Conservation (phyloP, 1,284 basidiomycete genomes). For the Golubevia sp. region DNA sequence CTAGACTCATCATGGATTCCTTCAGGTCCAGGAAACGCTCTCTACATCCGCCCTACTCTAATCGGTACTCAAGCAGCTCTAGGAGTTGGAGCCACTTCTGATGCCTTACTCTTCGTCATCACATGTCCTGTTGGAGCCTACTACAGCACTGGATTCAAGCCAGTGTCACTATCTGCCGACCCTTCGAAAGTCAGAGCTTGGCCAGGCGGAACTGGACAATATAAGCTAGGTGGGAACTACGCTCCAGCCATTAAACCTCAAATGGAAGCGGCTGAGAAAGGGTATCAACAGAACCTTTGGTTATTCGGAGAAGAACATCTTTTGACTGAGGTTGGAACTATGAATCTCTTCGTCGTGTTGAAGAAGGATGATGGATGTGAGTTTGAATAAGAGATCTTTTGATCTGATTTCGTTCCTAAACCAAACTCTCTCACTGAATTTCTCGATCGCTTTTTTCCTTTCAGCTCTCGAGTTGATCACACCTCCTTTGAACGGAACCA, state of each 20-base stretch:
- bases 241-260: slow-evolving; percentile 68
- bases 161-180: slow-evolving; percentile 87
- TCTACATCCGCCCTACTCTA: slow-evolving; percentile 82
- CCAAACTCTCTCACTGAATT: background rate
- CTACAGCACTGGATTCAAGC: slow-evolving; percentile 93
- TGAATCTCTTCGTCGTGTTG: slow-evolving; percentile 93
- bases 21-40: slow-evolving; percentile 80
- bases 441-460: background rate
- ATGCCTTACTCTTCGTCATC: slow-evolving; percentile 93
- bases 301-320: slow-evolving; percentile 83
- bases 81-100: slow-evolving; percentile 82
- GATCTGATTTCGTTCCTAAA: background rate
- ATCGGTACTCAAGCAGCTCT: slow-evolving; percentile 90
- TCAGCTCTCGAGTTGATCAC: slow-evolving; percentile 79
- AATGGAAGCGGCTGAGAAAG: slow-evolving; percentile 77
- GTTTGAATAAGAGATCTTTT: slow-evolving; percentile 31
- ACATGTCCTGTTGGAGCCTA: slow-evolving; percentile 90
- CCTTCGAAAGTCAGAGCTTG: slow-evolving; percentile 74
- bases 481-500: slow-evolving; percentile 90
- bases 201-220: slow-evolving; percentile 56
- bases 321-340: slow-evolving; percentile 82
- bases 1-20: slow-evolving; percentile 94
- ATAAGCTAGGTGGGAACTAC: slow-evolving; percentile 59
- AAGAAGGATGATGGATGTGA: slow-evolving; percentile 74
- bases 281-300: slow-evolving; percentile 96